These are phyloP conservation scores for Sergeia podlipaevii DNA, from an alignment of 208 protist genomes.

Conservation along the genomic window DNA sequence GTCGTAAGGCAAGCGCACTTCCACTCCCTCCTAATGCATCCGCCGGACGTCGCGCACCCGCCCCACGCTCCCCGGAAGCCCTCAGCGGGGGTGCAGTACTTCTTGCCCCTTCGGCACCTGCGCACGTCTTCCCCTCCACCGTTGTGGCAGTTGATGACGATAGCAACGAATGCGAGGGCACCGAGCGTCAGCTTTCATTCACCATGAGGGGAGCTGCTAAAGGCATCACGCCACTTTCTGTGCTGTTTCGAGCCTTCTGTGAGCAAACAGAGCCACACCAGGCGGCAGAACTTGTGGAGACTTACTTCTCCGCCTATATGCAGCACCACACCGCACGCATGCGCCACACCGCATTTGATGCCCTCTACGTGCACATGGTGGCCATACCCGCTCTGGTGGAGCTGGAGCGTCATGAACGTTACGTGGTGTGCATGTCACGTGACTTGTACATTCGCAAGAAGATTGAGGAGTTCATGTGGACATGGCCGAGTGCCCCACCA, in stretches of 20 bases:
- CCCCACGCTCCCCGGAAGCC: too few relatives aligned
- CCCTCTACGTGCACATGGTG: slow-evolving; percentile 42
- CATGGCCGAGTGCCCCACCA: not conserved
- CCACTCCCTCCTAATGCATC: too few relatives aligned
- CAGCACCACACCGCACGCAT: slow-evolving; percentile 25
- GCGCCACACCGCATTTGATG: slow-evolving; percentile 43
- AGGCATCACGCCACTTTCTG: not conserved
- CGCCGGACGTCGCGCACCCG: too few relatives aligned
- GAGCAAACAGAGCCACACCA: not conserved
- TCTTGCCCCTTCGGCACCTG: too few relatives aligned
- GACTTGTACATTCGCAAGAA: slow-evolving; percentile 51
- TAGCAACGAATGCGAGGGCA: too few relatives aligned
- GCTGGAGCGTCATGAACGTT: slow-evolving; percentile 44
- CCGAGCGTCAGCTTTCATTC: too few relatives aligned
- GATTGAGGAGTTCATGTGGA: slow-evolving; percentile 63
- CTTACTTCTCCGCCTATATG: slow-evolving; percentile 22
- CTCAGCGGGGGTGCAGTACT: too few relatives aligned
- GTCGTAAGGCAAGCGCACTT: too few relatives aligned
- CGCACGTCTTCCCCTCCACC: too few relatives aligned
- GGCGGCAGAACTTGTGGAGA: slow-evolving; percentile 1
- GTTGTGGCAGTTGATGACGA: too few relatives aligned
- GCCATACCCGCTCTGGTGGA: slow-evolving; percentile 29
- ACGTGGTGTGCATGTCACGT: slow-evolving; percentile 55
- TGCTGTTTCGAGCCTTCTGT: not conserved
- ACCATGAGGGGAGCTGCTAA: too few relatives aligned